Base-by-base conservation (phyloP, 1,284 basidiomycete genomes). In the Termitomyces sp. region DNA sequence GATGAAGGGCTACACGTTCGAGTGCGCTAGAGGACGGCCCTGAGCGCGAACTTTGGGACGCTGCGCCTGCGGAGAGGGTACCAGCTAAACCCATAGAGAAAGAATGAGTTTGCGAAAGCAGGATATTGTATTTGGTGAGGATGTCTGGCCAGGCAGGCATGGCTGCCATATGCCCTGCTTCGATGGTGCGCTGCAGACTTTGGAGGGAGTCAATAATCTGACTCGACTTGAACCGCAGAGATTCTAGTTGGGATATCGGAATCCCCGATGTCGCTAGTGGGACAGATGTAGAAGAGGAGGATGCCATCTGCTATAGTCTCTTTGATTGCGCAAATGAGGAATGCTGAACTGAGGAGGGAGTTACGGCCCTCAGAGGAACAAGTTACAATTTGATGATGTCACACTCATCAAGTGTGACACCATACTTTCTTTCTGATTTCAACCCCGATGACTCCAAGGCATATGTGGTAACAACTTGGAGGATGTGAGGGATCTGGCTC, bases 141-240 rank as follows among this genome's bases (percentile, higher is more conserved):
- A 91, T 80, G 61, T 91, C 88, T 0, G 88, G 88, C 89, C 89
- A 91, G 8, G 85, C 68, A 2, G 83, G 82, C 80, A 89, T 86
- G 13, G 68, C 70, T 34, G 63, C 65, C 45, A 74, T 75, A 40
- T 80, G 75, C 7, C 77, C 75, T 3, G 70, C 73, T 56, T 88
- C 84, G 56, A 91, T 71, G 3, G 78, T 83, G 39, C 78, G 72
- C 49, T 83, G 81, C 1, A 91, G 72, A 0, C 73, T 70, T 50
- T 80, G 72, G 14, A 91, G 85, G 5, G 85, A 86, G 48, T 89
- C 87, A 46, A 88, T 80, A 31, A 90, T 86, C 63, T 88, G 86
- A 50, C 76, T 80, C 1, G 84, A 77, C 58, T 88, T 88, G 72
- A 86, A 88, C 43, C 76, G 75, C 34, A 90, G 72, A 1, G 85